Base-by-base conservation (phyloP, 805 yeast genomes). In the Yamadazyma ubonensis region DNA sequence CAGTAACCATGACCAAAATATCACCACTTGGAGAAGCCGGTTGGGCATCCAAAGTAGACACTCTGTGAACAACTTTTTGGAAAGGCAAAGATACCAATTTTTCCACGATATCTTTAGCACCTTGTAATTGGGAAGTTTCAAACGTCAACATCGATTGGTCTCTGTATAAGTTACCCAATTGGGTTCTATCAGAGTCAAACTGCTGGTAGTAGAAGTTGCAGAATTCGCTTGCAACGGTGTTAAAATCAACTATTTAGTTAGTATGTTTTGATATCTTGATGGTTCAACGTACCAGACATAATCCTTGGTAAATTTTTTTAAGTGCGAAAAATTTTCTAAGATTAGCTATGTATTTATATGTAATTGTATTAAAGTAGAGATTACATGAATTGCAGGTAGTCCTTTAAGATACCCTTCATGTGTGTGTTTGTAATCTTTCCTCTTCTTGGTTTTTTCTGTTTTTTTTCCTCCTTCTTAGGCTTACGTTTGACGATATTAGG, bases 91-190 rank as follows among this genome's bases (percentile, higher is more conserved):
- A 78, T 18, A 79, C 81, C 51, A 93, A 78, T 65, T 93, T 91
- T 71, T 93, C 98, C 48, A 93, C 89, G 58, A 93, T 93, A 55
- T 74, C 83, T 71, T 83, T 82, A 43, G 95, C 86, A 52, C 99
- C 99, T 73, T 91, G 99, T 51, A 86, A 75, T 74, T 91, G 97
- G 44, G 89, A 74, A 40, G 90, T 82, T 71, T 93, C 99, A 57
- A 93, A 93, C 34, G 99, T 93, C 68, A 93, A 75, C 99, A 93
- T 93, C 20, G 97, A 89, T 63, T 86, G 90, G 46, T 88, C 96
- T 63, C 99, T 86, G 81, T 91, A 91, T 57, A 91, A 78, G 72
- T 86, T 84, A 53, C 95, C 96, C 62, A 91, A 79, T 65, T 86
- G 93, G 44, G 88, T 65, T 75, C 98, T 86, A 70, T 91, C 96